A percentile compares a stretch with the other conserved stretches of the same genome.
Conservation (phyloP, 345 rosid genomes). For the Microcos paniculata region DNA sequence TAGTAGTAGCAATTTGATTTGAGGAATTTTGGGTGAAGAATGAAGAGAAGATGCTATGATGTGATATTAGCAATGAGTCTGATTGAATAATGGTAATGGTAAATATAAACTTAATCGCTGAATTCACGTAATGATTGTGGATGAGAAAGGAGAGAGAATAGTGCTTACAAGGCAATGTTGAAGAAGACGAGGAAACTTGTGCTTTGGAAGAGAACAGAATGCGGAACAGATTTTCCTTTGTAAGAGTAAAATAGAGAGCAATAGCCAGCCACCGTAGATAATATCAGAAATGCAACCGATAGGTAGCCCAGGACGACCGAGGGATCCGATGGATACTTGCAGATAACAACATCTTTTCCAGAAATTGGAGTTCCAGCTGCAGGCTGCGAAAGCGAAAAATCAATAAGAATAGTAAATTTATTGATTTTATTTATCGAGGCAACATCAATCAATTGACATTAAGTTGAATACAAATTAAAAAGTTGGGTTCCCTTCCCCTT, state of each 20-base stretch:
- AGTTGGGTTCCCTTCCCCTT: no score
- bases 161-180: constrained; percentile 75
- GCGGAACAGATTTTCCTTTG: constrained; percentile 72
- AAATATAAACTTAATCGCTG: neutral
- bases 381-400: constrained; percentile 48
- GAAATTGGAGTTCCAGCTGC: constrained; percentile 60
- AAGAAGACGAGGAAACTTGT: constrained; percentile 61
- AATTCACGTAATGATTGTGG: neutral
- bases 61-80: no score
- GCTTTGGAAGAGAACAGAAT: constrained; percentile 59
- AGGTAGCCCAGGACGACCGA: constrained; percentile 63
- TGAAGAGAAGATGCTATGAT: neutral
- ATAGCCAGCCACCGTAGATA: constrained; percentile 53
- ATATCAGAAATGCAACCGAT: constrained; percentile 59
- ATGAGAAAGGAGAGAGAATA: neutral
- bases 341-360: constrained; percentile 61
- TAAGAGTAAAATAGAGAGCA: constrained; percentile 68
- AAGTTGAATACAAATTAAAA: no score
- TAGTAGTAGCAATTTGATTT: neutral
- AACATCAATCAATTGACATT: neutral
- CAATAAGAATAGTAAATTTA: constrained; percentile 1
- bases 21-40: neutral
- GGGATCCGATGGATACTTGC: constrained; percentile 87
- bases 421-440: neutral
- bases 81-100: no score